Evolutionary conservation across 768 basidiomycete genomes (phyloP), one percentile per base, ranked within the genome.

Genomic region (Phlegmacium glaucopus): DNA sequence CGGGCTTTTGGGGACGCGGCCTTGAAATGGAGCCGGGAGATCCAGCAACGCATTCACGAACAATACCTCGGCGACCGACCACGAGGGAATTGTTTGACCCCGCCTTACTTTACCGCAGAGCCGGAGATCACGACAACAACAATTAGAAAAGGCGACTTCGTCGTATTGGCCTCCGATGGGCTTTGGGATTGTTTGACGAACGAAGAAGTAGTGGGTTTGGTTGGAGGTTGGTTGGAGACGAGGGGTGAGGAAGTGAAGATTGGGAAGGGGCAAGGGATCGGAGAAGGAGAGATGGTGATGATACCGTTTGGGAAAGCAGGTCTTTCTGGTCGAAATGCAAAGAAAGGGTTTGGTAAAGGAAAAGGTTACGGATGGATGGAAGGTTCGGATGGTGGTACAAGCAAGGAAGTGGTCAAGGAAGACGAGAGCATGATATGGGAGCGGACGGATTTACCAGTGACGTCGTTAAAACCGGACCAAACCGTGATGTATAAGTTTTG

Each of bases 81-180:
- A n/a, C 63, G 58, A 8, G 42, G 59, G 2, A 57, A 56, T 36
- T 61, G 70, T 42, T 56, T 68, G 55, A 78, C 79, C 2, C 79
- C 79, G 17, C 79, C 79, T 1, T 80, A 83, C 53, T 70, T 80
- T 39, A 79, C 76, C 1, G 80, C 80, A 0, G 70, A 72, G 50
- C 82, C 82, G 0, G 75, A 76, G 41, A 69, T 80, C 15, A 77
- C 74, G 8, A 67, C 64, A 0, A 66, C 63, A 2, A 57, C 69
- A 22, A 45, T 78, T 2, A 58, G 67, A 36, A 66, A 68, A 12
- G 78, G 77, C 13, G 77, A 79, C 50, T 81, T 83, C 58, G 54
- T 82, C 44, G 72, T 83, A 22, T 57, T 82, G 48, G 81, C 70
- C 1, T 75, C 74, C 1, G 76, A 79, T 55, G 80, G 80, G 6